Base-by-base conservation (phyloP, 768 basidiomycete species). In the Pisolithus albus region DNA sequence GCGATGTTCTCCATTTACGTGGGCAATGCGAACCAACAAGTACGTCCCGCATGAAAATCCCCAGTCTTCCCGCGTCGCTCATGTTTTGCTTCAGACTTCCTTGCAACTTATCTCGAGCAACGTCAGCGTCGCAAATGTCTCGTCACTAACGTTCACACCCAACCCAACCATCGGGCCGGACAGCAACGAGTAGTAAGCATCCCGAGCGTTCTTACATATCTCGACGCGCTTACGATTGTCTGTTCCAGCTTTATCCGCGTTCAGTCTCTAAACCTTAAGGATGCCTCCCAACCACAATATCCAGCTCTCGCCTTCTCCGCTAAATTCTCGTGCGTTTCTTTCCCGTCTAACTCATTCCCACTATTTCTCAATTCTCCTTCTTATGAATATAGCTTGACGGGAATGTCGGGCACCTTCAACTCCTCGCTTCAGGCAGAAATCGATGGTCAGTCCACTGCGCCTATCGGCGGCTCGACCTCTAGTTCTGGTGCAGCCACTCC, bases 231-330 rank as follows among this genome's bases (percentile, higher is more conserved):
- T 37, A 48, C 37, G 23, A 10, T 41, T 3, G 32, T 16, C 23
- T 4, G 18, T 21, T 49, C 2, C 52, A 88, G 86, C 73, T 93
- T 93, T 73, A 77, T 93, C 62, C 87, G 88, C 45, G 70, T 87
- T 61, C 78, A 86, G 52, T 90, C 89, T 0, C 56, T 75, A 36
- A 59, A 36, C 49, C 57, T 78, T 40, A 84, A 75, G 64, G 80
- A 86, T 63, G 44, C 80, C 28, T 60, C 62, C 2, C 63, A 76
- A 50, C 68, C 83, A 13, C 71, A 78, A 50, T 86, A 72, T 70
- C 77, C 76, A 4, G 78, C 76, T 42, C 71, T 84, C 56, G 81
- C 88, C 0, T 94, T 91, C 75, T 89, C 88, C 7, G 78, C 90
- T 56, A 79, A 78, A 59, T 92, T 90, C 74, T 71, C 72, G 89